Conservation (phyloP, 768 basidiomycete species). For the Trametes gibbosa region DNA sequence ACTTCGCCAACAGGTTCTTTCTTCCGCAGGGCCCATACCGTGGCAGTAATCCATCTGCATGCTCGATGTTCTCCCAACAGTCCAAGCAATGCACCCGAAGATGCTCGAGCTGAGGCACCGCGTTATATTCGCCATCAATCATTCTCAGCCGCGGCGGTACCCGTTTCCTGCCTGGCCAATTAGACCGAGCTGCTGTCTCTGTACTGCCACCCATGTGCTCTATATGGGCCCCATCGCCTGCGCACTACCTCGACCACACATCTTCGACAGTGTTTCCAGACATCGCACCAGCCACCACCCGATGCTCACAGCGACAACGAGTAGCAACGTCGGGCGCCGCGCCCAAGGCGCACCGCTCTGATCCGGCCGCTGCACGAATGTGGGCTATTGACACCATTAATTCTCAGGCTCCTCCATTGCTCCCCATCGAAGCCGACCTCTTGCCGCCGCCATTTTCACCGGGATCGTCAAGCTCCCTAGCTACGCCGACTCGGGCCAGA, state of each 20-base stretch:
- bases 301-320: not conserved
- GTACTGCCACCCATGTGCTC: constrained; percentile 15
- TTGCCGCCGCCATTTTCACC: not conserved
- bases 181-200: constrained; percentile 8
- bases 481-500: not conserved
- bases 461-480: not conserved
- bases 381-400: not conserved
- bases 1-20: no score
- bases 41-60: not conserved
- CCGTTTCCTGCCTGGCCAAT: not conserved
- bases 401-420: not conserved
- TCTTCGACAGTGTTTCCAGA: not conserved
- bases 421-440: not conserved
- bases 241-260: not conserved
- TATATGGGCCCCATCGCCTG: constrained; percentile 1
- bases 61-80: not conserved
- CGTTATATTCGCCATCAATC: not conserved
- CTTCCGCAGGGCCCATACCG: not conserved
- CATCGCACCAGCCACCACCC: not conserved
- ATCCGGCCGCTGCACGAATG: constrained; percentile 4
- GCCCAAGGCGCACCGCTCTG: not conserved
- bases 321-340: not conserved
- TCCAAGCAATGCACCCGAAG: not conserved
- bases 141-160: not conserved
- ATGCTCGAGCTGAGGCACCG: not conserved